Evolutionary conservation across 1,139 yeast genomes (phyloP), one percentile per base, ranked within the genome.

Genomic region (Candida mesenterica): DNA sequence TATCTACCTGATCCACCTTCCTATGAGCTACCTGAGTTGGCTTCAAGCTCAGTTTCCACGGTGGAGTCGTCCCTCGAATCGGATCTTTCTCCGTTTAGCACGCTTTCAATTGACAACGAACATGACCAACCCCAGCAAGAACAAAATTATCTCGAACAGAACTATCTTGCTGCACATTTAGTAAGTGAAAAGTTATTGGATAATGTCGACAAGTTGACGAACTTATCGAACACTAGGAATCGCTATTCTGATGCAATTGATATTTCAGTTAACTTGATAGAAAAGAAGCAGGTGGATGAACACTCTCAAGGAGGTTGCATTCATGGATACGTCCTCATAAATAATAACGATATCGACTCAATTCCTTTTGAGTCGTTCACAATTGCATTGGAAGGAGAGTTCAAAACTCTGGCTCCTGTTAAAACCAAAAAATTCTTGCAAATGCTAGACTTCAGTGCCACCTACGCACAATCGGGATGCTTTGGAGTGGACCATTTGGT

Each of bases 391-490:
- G 28, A 25, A 25, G 28, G 28, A 13, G 15, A 25, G 14, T 13
- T 25, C 5, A 25, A 10, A 15, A 12, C 8, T 5, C 8, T 15
- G 17, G 28, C 17, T 5, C 17, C 28, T 25, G 5, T 25, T 6
- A 25, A 25, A 25, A 9, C 15, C 5, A 25, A 10, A 14, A 54
- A 54, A 38, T 58, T 54, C 34, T 47, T 57, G 33, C 57, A 58
- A 25, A 56, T 56, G 63, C 56, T 51, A 41, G 62, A 57, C 33
- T 57, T 49, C 35, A 47, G 49, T 8, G 61, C 62, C 1, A 50
- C 56, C 5, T 49, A 52, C 52, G 48, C 54, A 3, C 50, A 52
- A 4, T 47, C 45, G 2, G 32, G 36, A 19, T 26, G 39, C n/a
- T 35, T 52, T 24, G 54, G 54, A 17, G 47, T 61, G 24, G 55